Conservation (phyloP, 2,329 filamentous ascomycete genomes). For the Thielaviopsis musarum region DNA sequence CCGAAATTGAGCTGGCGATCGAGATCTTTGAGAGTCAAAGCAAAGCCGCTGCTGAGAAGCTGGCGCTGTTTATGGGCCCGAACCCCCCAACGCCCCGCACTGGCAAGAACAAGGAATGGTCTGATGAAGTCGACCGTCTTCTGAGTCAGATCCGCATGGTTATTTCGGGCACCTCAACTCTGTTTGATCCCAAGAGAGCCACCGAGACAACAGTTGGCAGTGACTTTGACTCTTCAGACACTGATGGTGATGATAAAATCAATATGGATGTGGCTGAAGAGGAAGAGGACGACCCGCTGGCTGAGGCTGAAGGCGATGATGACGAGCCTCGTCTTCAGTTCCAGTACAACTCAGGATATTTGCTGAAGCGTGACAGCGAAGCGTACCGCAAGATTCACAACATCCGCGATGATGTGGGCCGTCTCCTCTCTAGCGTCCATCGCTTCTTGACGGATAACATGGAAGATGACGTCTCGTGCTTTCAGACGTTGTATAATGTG, state of each 20-base stretch:
- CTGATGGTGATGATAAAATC: slow-evolving; percentile 38
- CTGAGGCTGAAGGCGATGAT: slow-evolving; percentile 50
- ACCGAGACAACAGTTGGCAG: slow-evolving; percentile 27
- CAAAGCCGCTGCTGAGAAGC: slow-evolving; percentile 53
- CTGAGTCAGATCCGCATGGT: slow-evolving; percentile 78
- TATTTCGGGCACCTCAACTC: slow-evolving; percentile 71
- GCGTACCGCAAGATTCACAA: slow-evolving; percentile 64
- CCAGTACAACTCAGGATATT: slow-evolving; percentile 75
- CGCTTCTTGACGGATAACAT: slow-evolving; percentile 66
- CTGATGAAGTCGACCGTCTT: slow-evolving; percentile 84
- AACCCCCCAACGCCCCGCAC: slow-evolving; percentile 72
- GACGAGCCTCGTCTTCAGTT: slow-evolving; percentile 76
- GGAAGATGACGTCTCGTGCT: slow-evolving; percentile 90
- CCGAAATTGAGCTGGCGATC: slow-evolving; percentile 77
- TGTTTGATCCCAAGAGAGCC: slow-evolving; percentile 69
- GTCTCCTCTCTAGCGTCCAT: slow-evolving; percentile 69
- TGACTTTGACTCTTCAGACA: slow-evolving; percentile 32
- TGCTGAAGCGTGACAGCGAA: slow-evolving; percentile 37
- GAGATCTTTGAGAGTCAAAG: slow-evolving; percentile 78
- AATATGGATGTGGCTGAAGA: slow-evolving; percentile 24
- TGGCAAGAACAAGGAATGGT: slow-evolving; percentile 97
- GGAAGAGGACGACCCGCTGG: slow-evolving; percentile 37
- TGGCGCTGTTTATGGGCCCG: slow-evolving; percentile 66
- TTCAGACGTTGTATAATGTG: slow-evolving; percentile 79
- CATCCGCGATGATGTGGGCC: slow-evolving; percentile 64